Base-by-base conservation (phyloP, 129 eudicot species). In the Lonicera japonica region DNA sequence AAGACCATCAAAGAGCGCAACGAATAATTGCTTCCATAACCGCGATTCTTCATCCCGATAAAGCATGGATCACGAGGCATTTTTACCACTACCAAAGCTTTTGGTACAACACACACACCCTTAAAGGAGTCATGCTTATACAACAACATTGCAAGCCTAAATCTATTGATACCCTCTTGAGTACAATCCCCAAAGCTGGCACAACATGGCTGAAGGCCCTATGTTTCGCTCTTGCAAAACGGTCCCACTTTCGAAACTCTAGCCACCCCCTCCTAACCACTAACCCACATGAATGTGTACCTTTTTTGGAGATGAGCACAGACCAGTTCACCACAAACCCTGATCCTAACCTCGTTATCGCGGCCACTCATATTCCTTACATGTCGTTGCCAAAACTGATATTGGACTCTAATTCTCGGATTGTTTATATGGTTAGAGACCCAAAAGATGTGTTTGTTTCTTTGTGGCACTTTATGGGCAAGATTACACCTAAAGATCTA, bases 151-250 rank as follows among this genome's bases (percentile, higher is more conserved):
- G 64, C 24, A 29, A 54, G 21, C 75, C 83, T 64, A 68, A 14
- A 13, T 54, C 70, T 5, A 40, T 70, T 1, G 76, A 73, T n/a
- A 19, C 73, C 24, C 40, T 73, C 25, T 40, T 78, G n/a, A 66
- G 79, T 14, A 64, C 63, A 11, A 43, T 57, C 41, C 84, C 77
- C 24, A 79, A 79, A 61, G 48, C 71, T 0, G 80, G 80, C 54
- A 64, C 80, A 18, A 79, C 77, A 2, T 79, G 84, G 80, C 68
- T 81, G 19, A 73, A 80, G 25, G 74, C 80, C 24, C 71, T 80
- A 1, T 70, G 20, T 2, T 80, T 76, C 23, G 71, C 82, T 36
- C 59, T 65, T 0, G 64, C 60, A 14, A 46, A 63, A 21, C 66
- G 76, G 23, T 20, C 40, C 36, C 56, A 18, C 14, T 59, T 57